A percentile compares a stretch with the other conserved stretches of the same genome.
These are phyloP conservation scores for Santalum album DNA, from an alignment of 164 flowering plant genomes.

Conservation along the genomic window DNA sequence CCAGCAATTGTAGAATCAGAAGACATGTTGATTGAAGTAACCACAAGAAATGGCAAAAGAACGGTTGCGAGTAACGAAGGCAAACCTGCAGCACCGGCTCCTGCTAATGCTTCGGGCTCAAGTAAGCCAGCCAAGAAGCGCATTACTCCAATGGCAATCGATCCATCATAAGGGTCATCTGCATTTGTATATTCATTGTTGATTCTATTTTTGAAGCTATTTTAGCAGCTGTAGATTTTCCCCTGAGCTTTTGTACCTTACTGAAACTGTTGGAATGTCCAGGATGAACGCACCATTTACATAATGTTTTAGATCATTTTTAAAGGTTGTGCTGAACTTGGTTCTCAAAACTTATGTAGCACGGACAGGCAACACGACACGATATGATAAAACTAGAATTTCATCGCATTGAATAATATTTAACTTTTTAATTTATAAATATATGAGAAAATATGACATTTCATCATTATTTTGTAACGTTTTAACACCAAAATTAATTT, in stretches of 20 bases:
- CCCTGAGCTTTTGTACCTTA: neutral
- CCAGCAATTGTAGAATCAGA: slow-evolving; percentile 14
- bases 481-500: no score
- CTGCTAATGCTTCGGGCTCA: slow-evolving; percentile 18
- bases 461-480: no score
- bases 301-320: no score
- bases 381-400: no score
- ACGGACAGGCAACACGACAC: no score
- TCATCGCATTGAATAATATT: no score
- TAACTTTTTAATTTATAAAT: no score
- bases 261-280: no score
- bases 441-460: no score
- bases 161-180: slow-evolving; percentile 17
- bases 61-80: slow-evolving; percentile 10
- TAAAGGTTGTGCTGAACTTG: no score
- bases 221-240: neutral
- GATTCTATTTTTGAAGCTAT: neutral
- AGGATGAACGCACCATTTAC: no score
- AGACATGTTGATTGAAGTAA: slow-evolving; percentile 11
- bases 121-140: slow-evolving; percentile 70
- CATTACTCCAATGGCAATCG: slow-evolving; percentile 78
- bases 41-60: slow-evolving; percentile 5
- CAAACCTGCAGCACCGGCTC: slow-evolving; percentile 20
- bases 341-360: no score
- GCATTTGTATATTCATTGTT: neutral